Evolutionary conservation across 2,329 filamentous ascomycete genomes (phyloP).

Genomic region (Hysterium pulicare): DNA sequence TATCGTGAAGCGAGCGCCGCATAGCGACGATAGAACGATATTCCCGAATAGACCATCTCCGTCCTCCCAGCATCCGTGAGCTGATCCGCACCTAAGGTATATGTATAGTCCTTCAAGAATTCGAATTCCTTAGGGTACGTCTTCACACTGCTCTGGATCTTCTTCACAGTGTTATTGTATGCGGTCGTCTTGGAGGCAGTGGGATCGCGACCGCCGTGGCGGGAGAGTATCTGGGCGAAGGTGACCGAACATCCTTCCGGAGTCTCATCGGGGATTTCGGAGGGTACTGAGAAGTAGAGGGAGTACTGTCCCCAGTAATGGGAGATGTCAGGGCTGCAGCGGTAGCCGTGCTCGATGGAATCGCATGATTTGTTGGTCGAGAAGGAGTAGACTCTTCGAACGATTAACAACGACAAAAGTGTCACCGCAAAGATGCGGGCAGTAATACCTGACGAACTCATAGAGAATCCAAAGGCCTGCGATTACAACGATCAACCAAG

Average conservation of each 20-base stretch:
- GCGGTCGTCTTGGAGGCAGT: constrained; percentile 62
- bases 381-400: constrained; percentile 11
- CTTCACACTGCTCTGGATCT: constrained; percentile 58
- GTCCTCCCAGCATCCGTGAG: constrained; percentile 66
- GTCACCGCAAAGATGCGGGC: constrained; percentile 1
- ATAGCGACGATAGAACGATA: constrained; percentile 74
- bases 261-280: constrained; percentile 57
- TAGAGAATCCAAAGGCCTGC: constrained; percentile 20
- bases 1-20: constrained; percentile 54
- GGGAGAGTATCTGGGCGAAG: constrained; percentile 76
- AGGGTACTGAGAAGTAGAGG: constrained; percentile 74
- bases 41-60: constrained; percentile 71
- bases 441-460: constrained; percentile 21
- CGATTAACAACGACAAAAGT: constrained; percentile 12
- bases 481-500: constrained; percentile 15
- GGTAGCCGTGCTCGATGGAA: constrained; percentile 56
- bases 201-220: constrained; percentile 81
- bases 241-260: constrained; percentile 70
- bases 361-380: constrained; percentile 45
- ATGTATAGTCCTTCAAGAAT: constrained; percentile 71
- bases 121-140: constrained; percentile 61
- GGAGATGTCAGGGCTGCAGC: constrained; percentile 59
- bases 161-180: constrained; percentile 63
- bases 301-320: constrained; percentile 85
- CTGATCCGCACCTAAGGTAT: constrained; percentile 66